phyloP scores from a whole-genome alignment of 2,329 filamentous ascomycete species.

The Cryphonectria radicalis region DNA sequence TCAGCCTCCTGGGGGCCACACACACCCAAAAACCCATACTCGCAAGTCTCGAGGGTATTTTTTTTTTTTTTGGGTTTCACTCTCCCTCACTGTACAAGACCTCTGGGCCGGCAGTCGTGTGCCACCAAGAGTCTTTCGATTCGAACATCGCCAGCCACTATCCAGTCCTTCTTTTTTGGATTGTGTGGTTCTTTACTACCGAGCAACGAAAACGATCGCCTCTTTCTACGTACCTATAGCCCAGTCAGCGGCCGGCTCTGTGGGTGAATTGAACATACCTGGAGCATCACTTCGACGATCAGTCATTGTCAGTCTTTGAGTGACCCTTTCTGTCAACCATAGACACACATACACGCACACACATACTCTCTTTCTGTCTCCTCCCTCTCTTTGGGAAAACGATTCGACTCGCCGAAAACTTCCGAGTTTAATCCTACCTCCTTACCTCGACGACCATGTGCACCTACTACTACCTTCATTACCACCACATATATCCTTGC shows the following conservation, averaged over 20 bases:
- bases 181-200: no score
- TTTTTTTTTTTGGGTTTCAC: not conserved
- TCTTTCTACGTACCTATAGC: not conserved
- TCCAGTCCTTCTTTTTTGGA: not conserved
- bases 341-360: no score
- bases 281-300: no score
- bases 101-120: not conserved
- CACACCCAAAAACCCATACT: not conserved
- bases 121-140: not conserved
- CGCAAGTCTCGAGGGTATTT: not conserved
- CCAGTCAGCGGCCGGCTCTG: not conserved
- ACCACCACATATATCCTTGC: constrained; percentile 54
- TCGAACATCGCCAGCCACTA: constrained; percentile 10
- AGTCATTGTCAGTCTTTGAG: no score
- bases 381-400: no score
- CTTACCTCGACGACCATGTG: constrained; percentile 46
- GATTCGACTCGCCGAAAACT: no score
- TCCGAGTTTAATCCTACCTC: not conserved
- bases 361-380: no score
- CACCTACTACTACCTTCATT: constrained; percentile 54
- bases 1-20: not conserved
- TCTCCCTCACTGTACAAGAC: not conserved
- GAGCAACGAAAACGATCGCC: not conserved
- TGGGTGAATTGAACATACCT: no score
- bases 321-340: no score